phyloP scores from a whole-genome alignment of 2,329 filamentous ascomycete genomes.

The Scytalidium lignicola region DNA sequence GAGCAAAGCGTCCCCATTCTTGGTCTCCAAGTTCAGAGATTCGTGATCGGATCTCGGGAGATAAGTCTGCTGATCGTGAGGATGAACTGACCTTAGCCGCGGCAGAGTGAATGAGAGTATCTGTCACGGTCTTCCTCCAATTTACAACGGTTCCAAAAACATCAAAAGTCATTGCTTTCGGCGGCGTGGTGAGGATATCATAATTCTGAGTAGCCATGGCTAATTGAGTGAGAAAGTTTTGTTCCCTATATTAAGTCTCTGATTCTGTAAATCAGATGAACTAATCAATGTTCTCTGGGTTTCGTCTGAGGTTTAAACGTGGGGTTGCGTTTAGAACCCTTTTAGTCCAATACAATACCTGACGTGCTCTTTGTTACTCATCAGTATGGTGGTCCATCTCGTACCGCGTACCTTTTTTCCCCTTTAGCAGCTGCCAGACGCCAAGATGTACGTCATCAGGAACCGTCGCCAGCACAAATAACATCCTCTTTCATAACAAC shows the following conservation, averaged over 20 bases:
- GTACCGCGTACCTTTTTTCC: background rate
- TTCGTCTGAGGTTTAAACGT: no score
- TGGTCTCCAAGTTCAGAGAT: conserved; percentile 45
- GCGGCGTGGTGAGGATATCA: conserved; percentile 18
- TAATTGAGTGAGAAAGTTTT: background rate
- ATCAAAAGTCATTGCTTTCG: conserved; percentile 64
- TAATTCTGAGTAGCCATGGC: conserved; percentile 11
- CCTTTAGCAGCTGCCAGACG: background rate
- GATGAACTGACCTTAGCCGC: conserved; percentile 43
- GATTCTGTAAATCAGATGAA: no score
- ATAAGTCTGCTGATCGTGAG: conserved; percentile 37
- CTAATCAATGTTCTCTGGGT: no score
- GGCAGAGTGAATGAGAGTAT: conserved; percentile 49
- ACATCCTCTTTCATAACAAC: background rate
- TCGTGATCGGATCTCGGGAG: conserved; percentile 40
- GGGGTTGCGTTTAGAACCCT: no score
- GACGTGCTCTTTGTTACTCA: no score
- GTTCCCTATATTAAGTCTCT: no score
- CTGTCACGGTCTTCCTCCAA: conserved; percentile 65
- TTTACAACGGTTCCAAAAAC: conserved; percentile 78
- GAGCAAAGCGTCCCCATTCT: conserved; percentile 61
- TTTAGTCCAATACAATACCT: no score
- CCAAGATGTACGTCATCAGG: background rate
- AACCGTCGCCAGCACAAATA: background rate
- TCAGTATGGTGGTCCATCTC: no score